A percentile compares a stretch with the other conserved stretches of the same genome.
These are phyloP conservation scores for Ormosia semicastrata DNA, from an alignment of 306 rosid genomes.

Conservation along the genomic window DNA sequence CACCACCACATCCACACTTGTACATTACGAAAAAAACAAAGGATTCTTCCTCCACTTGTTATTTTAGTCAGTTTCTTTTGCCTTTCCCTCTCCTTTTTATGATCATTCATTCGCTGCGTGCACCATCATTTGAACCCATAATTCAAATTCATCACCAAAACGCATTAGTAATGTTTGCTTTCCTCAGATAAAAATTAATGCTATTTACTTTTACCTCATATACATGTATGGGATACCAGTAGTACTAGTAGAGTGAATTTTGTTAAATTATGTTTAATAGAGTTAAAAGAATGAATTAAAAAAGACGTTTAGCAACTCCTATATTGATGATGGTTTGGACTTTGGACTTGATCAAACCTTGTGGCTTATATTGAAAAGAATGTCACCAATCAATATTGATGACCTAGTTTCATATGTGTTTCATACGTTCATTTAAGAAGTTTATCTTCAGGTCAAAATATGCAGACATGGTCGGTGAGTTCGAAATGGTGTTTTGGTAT, in stretches of 20 bases:
- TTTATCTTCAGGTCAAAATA: slow-evolving; percentile 23
- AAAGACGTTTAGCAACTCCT: background rate
- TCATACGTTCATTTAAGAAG: slow-evolving; percentile 12
- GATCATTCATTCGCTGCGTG: background rate
- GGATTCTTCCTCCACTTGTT: background rate
- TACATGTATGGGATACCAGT: background rate
- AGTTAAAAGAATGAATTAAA: background rate
- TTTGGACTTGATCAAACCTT: background rate
- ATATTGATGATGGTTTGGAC: background rate
- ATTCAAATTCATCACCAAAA: background rate
- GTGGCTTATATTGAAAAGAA: slow-evolving; percentile 20
- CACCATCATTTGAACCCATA: background rate
- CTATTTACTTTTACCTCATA: background rate
- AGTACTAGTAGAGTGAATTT: background rate
- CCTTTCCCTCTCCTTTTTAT: background rate
- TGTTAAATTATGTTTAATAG: background rate
- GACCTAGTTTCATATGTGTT: background rate
- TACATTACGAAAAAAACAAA: background rate
- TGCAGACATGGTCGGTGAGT: slow-evolving; percentile 22
- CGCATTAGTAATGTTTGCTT: background rate
- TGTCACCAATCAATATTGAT: slow-evolving; percentile 6
- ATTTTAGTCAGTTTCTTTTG: background rate
- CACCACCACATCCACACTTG: slow-evolving; percentile 9
- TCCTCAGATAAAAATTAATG: background rate
- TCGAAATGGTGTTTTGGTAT: slow-evolving; percentile 9